Evolutionary conservation across 495 filamentous ascomycete genomes (phyloP), one percentile per base, ranked within the genome.

Genomic region (Niebla homalea): DNA sequence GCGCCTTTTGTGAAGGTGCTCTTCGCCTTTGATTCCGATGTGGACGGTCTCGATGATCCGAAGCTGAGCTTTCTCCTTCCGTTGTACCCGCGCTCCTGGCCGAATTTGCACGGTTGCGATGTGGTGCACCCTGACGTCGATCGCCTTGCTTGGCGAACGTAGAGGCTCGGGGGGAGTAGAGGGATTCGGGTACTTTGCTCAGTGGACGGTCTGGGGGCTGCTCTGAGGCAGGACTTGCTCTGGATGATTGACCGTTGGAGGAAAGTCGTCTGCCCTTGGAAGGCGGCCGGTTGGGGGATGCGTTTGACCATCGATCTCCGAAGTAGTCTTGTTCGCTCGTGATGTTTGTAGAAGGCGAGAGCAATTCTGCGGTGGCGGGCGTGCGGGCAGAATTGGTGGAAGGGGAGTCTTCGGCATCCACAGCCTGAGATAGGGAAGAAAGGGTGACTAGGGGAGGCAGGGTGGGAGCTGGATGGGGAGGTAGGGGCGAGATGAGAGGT

Each of bases 1-100:
- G 96, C 20, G 80, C 80, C 66, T 93, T 95, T 59, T 94, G 85
- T 1, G 85, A 87, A 48, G 64, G 73, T 50, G 58, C 65, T 60
- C 63, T 67, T 54, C 63, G 67, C 52, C 63, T 64, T 40, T 56
- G 62, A 6, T 61, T 65, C 19, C 57, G 58, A 22, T 67, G 61
- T 39, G 42, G 25, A 1, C 52, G 53, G 36, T 66, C 60, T 35
- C 54, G 58, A 19, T 26, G 49, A 56, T 40, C 64, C 55, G 49
- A 63, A 21, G 54, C 51, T 29, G 62, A 60, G 39, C 53, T 58
- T 10, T 61, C 61, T 12, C 52, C 48, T 10, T 61, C 59, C 7
- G 61, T 63, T 36, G 61, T 60, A 39, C 57, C 64, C 21, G 51
- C 57, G 23, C 52, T 38, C 40, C 56, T 60, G 36, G 46, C 43